Evolutionary conservation across 1,139 yeast species (phyloP).

Genomic region (Saccharomycopsis hybrid): DNA sequence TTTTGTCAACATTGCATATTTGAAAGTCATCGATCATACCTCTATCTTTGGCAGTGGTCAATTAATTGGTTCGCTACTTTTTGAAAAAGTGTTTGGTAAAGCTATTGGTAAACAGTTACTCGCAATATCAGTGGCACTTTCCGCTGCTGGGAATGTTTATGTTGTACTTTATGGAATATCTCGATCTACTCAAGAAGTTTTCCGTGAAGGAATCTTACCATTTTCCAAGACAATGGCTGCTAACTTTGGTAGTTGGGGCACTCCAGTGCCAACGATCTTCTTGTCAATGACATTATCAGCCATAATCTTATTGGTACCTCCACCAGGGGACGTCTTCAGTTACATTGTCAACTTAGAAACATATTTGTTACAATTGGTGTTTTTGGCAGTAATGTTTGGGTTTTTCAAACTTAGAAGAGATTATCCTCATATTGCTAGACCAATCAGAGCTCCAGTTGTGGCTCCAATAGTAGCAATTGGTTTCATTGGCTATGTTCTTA

Average conservation of each 20-base stretch:
- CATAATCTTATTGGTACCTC: constrained; percentile 36
- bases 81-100: constrained; percentile 49
- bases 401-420: constrained; percentile 42
- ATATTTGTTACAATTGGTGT: constrained; percentile 46
- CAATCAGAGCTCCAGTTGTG: constrained; percentile 40
- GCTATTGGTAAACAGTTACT: constrained; percentile 46
- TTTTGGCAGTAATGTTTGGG: constrained; percentile 46
- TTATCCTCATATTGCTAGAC: constrained; percentile 41
- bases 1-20: constrained; percentile 49
- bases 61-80: constrained; percentile 50
- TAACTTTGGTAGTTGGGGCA: constrained; percentile 45
- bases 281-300: constrained; percentile 30
- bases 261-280: constrained; percentile 46
- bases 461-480: constrained; percentile 41
- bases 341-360: constrained; percentile 55
- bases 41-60: constrained; percentile 51
- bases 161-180: constrained; percentile 56
- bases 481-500: constrained; percentile 36
- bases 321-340: constrained; percentile 47
- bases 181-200: constrained; percentile 57
- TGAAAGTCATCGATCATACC: constrained; percentile 47
- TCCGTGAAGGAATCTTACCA: constrained; percentile 58
- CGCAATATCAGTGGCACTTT: constrained; percentile 50
- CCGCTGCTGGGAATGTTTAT: constrained; percentile 57
- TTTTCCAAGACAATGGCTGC: constrained; percentile 46